A percentile compares a stretch with the other conserved stretches of the same genome.
Evolutionary conservation across 495 filamentous ascomycete species (phyloP).

Genomic region (Penicillium odoratum): DNA sequence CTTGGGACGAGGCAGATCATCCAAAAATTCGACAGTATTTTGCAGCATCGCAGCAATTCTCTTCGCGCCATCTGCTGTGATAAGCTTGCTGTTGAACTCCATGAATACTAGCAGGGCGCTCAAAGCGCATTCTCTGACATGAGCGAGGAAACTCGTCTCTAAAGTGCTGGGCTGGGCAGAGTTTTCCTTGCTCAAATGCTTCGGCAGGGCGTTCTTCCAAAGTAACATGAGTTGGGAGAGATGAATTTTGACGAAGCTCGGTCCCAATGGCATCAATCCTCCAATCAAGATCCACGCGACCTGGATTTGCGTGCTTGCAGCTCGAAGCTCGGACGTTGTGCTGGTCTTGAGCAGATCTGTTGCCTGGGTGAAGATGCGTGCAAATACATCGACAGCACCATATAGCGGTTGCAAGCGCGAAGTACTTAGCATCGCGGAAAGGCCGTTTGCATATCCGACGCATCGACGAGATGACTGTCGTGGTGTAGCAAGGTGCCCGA

Average conservation of each 20-base stretch:
- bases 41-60: slow-evolving; percentile 92
- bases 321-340: slow-evolving; percentile 84
- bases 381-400: slow-evolving; percentile 93
- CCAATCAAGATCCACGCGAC: slow-evolving; percentile 98
- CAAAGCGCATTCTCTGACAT: slow-evolving; percentile 93
- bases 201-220: slow-evolving; percentile 96
- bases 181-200: slow-evolving; percentile 88
- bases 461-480: slow-evolving; percentile 82
- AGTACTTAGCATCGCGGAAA: slow-evolving; percentile 88
- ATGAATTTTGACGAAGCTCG: slow-evolving; percentile 99
- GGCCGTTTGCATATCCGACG: slow-evolving; percentile 88
- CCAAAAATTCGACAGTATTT: slow-evolving; percentile 86
- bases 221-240: slow-evolving; percentile 91
- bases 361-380: slow-evolving; percentile 84
- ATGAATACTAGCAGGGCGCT: slow-evolving; percentile 90
- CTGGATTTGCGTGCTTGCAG: slow-evolving; percentile 92
- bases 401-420: slow-evolving; percentile 86
- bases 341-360: slow-evolving; percentile 92
- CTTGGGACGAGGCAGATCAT: slow-evolving; percentile 78
- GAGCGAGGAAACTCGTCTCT: slow-evolving; percentile 89
- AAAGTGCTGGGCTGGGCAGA: slow-evolving; percentile 75
- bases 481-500: slow-evolving; percentile 71
- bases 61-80: slow-evolving; percentile 94
- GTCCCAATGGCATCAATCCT: slow-evolving; percentile 92
- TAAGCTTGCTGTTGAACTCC: slow-evolving; percentile 86